Base-by-base conservation (phyloP, 2,329 filamentous ascomycete species). In the Pyrenophora graminea region DNA sequence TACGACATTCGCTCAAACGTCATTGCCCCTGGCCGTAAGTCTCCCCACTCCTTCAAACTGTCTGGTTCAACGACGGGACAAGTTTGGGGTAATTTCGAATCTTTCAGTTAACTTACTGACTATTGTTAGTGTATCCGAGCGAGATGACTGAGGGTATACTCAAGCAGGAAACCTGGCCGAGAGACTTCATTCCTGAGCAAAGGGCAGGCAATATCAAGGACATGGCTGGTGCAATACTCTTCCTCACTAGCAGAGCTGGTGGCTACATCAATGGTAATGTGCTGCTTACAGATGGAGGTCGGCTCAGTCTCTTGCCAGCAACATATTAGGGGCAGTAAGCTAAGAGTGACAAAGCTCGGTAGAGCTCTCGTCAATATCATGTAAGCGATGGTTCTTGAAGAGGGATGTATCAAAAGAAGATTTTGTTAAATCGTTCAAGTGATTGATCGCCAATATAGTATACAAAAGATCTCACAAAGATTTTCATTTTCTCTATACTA, bases 1-100 rank as follows among this genome's bases (percentile, higher is more conserved):
- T 76, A 64, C 39, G 66, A 71, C 15, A 81, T 82, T 30, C 71
- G 80, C 1, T 72, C 74, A 1, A 82, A 82, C 59, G 71, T 74
- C 0, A 72, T 82, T 39, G 73, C 78, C 3, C 79, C 80, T 9
- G 80, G 80, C 3, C 43, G 58, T 59, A 49, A 45, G 47, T 48
- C 8, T 5, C 6, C 6, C 13, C 13, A 8, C 4, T 10, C 6
- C 12, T 18, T 34, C 13, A 4, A 19, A 27, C 17, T 10, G 5
- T 19, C 3, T 12, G 9, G 8, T 7, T 17, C 6, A 13, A 15
- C 10, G 4, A 3, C n/a, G 8, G 25, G 12, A 4, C 25, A 33
- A 4, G 4, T 6, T n/a, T 15, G 6, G 23, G 12, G 6, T 17
- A 15, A 13, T 6, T 6, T 12, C 18, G n/a, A 6, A 10, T 10